A percentile compares a stretch with the other conserved stretches of the same genome.
These are phyloP conservation scores for Didymellaceae sp. DNA, from an alignment of 2,329 filamentous ascomycete genomes.

Conservation along the genomic window DNA sequence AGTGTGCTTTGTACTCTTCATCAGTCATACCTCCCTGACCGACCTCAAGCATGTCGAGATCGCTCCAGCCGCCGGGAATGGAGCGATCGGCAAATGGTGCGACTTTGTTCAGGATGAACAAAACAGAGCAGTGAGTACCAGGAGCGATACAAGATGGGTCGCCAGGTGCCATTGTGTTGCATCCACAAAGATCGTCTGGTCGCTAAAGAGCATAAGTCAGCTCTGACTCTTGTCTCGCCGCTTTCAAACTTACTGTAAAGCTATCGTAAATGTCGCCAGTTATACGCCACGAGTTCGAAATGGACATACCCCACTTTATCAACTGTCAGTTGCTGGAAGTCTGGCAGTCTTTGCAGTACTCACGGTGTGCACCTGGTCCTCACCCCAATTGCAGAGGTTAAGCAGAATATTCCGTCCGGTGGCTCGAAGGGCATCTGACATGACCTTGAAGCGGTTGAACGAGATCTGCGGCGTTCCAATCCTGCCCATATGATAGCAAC, in stretches of 20 bases:
- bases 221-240: neutral
- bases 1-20: constrained; percentile 48
- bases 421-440: constrained; percentile 32
- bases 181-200: constrained; percentile 36
- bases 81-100: constrained; percentile 35
- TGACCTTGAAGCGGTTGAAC: constrained; percentile 37
- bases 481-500: constrained; percentile 43
- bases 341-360: neutral
- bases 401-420: constrained; percentile 35
- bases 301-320: constrained; percentile 42
- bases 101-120: constrained; percentile 41
- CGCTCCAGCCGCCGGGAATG: constrained; percentile 40
- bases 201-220: constrained; percentile 20
- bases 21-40: constrained; percentile 39
- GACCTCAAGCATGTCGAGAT: constrained; percentile 42
- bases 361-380: constrained; percentile 38
- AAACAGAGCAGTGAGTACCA: constrained; percentile 37
- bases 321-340: constrained; percentile 4
- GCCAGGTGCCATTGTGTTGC: constrained; percentile 33
- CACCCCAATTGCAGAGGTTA: constrained; percentile 48
- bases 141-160: constrained; percentile 35
- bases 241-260: constrained; percentile 21
- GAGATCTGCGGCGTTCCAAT: constrained; percentile 35
- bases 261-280: constrained; percentile 41
- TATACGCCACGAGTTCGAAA: constrained; percentile 46